Base-by-base conservation (phyloP, 2,329 filamentous ascomycete genomes). In the Endoconidiophora polonica region DNA sequence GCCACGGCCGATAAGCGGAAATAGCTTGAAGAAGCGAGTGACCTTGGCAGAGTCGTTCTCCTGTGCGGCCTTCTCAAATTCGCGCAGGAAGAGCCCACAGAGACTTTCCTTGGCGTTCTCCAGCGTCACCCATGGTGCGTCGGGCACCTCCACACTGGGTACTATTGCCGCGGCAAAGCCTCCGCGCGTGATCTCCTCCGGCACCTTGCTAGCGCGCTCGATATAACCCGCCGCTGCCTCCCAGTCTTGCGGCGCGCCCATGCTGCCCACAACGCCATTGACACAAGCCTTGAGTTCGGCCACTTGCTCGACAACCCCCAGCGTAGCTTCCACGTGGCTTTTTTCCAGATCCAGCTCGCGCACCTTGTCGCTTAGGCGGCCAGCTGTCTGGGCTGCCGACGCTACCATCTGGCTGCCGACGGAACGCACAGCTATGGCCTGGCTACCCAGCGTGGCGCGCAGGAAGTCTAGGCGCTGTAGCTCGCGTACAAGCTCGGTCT, bases 211-310 rank as follows among this genome's bases (percentile, higher is more conserved):
- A 5, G 91, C 88, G 42, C 90, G 77, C 55, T 83, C 78, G 52
- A 98, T 74, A 63, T 96, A 96, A 44, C 76, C 83, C 2, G 91
- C 91, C 3, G 91, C 91, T 2, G 86, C 91, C 65, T 98, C 91
- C 91, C 91, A 98, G 67, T 98, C 91, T 65, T 98, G 91, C 40
- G 91, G 86, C 3, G 88, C 90, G 33, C 90, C 91, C 91, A 98
- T 98, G 53, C 85, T 93, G 16, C 88, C 91, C 23, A 90, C 81
- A 9, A 96, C 88, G 41, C 91, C 91, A 54, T 95, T 78, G 36
- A 96, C 86, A 62, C 91, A 98, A 6, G 91, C 85, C 67, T 96
- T 96, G 56, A 98, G 80, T 70, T 98, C 91, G 4, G 86, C 84
- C 12, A 98, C 90, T 67, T 95, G 88, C 65, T 96, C 90, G 9